Evolutionary conservation across 2,329 filamentous ascomycete species (phyloP), one percentile per base, ranked within the genome.

Genomic region (Stagonosporopsis chrysanthemi): DNA sequence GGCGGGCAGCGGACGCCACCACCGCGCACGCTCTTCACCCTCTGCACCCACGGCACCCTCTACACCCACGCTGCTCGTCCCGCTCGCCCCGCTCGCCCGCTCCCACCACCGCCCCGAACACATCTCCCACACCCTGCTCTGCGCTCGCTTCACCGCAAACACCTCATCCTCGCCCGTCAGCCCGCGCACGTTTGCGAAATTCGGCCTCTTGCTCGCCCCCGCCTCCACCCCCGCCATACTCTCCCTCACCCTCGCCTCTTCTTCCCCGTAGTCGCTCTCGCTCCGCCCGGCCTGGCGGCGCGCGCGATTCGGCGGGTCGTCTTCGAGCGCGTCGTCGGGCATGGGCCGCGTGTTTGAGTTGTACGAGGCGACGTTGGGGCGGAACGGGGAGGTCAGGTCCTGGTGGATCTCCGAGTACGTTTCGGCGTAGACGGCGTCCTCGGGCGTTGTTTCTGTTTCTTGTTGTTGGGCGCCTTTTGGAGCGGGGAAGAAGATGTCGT

Each of bases 101-200:
- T 82, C 82, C 78, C 91, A 91, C 90, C 90, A 94, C 59, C 83
- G 80, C 35, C 80, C 81, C 17, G 89, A 86, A 73, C 90, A 94
- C 71, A 95, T 86, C 77, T 95, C 90, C 90, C 90, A 95, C 3
- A 95, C 78, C n/a, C 91, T 80, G 63, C 88, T 91, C 40, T 86
- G 82, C 2, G 90, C 91, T 23, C 91, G 82, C 75, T 91, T 91
- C 66, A 92, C 93, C 0, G 90, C 90, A 71, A 95, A 95, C 12
- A 86, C 82, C 74, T 94, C 90, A 72, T 94, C 91, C 71, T 93
- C 89, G 12, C 91, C 91, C 0, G 89, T 93, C 67, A 94, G 90
- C 0, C 84, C 86, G 11, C 82, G 79, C 0, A 88, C 83, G 61
- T 88, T 86, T 46, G 81, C 84, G 69, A 94, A 95, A 69, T 94